Conservation (phyloP, 2,329 filamentous ascomycete species). For the Geosmithia flava region DNA sequence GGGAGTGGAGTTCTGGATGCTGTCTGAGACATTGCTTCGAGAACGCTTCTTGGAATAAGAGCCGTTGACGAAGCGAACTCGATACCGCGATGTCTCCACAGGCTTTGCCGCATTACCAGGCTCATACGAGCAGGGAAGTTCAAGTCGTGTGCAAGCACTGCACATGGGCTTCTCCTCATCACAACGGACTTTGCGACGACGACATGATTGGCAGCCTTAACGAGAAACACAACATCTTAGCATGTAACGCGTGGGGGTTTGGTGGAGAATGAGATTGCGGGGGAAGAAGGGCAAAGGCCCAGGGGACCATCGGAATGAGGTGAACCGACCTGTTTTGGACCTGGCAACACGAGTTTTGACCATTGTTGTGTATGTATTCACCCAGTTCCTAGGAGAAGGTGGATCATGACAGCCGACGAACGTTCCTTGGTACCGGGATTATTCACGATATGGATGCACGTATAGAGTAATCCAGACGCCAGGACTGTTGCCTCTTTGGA, state of each 20-base stretch:
- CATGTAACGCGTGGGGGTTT: too few relatives aligned
- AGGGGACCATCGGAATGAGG: background rate
- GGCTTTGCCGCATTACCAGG: background rate
- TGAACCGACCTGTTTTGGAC: background rate
- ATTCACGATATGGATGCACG: too few relatives aligned
- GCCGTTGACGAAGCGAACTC: background rate
- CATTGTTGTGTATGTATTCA: background rate
- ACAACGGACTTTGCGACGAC: conserved; percentile 3
- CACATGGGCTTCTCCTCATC: conserved; percentile 4
- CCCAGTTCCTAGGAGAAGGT: too few relatives aligned
- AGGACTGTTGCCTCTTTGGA: too few relatives aligned
- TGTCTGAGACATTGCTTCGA: too few relatives aligned
- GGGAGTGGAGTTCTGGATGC: too few relatives aligned
- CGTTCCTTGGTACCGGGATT: too few relatives aligned
- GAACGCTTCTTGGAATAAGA: background rate
- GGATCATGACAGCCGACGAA: too few relatives aligned
- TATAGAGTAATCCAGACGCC: too few relatives aligned
- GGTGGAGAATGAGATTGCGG: too few relatives aligned
- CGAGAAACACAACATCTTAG: background rate
- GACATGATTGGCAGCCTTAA: background rate
- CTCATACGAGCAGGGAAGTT: conserved; percentile 1
- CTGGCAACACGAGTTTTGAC: background rate
- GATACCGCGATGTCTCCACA: background rate
- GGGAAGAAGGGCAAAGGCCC: background rate
- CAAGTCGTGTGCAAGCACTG: conserved; percentile 3